Conservation (phyloP, 2,329 filamentous ascomycete species). For the Arthrobotrys iridis region DNA sequence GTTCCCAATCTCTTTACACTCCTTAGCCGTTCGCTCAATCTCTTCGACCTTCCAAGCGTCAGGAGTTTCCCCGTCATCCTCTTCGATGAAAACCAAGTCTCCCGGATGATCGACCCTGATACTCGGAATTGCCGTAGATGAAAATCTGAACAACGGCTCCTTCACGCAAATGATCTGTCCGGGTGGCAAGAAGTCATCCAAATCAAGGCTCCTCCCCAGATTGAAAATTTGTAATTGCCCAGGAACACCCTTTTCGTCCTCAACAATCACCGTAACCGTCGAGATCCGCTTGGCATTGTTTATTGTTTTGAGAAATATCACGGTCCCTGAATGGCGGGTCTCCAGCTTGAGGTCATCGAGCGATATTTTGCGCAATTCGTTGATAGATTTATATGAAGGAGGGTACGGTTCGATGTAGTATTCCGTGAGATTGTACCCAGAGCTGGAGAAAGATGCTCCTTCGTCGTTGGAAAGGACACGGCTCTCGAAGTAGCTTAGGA, state of each 20-base stretch:
- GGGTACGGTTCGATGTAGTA: conserved; percentile 26
- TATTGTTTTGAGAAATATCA: conserved; percentile 24
- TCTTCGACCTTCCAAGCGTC: conserved; percentile 4
- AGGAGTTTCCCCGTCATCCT: conserved; percentile 20
- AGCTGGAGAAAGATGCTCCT: background rate
- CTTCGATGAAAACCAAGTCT: conserved; percentile 32
- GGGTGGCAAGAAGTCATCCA: conserved; percentile 17
- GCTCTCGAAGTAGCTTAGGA: background rate
- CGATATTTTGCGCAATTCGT: background rate
- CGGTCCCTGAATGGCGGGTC: conserved; percentile 1
- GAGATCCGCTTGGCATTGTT: background rate
- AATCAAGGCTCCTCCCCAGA: background rate
- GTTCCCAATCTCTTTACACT: conserved; percentile 28
- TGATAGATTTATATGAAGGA: background rate
- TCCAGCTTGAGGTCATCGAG: conserved; percentile 10
- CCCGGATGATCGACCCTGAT: conserved; percentile 33
- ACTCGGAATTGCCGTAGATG: conserved; percentile 9
- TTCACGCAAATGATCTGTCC: conserved; percentile 27
- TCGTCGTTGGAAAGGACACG: conserved; percentile 2
- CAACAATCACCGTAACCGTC: conserved; percentile 7
- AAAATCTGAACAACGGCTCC: conserved; percentile 36
- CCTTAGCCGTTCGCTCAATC: background rate
- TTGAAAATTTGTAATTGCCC: conserved; percentile 33
- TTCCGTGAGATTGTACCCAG: background rate
- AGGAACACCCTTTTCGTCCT: conserved; percentile 10